phyloP scores from a whole-genome alignment of 257 asterid genomes.

The Nicotiana knightiana region DNA sequence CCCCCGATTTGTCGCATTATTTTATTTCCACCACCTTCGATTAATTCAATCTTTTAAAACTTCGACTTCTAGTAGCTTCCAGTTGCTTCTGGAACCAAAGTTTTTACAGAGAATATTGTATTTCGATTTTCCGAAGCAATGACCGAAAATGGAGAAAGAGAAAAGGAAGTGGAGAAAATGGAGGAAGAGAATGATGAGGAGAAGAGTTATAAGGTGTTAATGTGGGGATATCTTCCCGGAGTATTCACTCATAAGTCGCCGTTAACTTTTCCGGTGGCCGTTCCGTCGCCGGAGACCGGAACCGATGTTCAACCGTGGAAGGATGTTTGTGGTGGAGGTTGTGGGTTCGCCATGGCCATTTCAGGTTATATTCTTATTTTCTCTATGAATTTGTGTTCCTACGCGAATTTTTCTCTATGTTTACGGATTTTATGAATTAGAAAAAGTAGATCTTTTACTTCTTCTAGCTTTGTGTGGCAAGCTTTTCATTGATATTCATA shows the following conservation, averaged over 20 bases:
- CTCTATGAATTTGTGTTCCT: neutral
- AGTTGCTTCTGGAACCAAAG: conserved; percentile 10
- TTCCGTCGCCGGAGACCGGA: conserved; percentile 34
- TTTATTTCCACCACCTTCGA: neutral
- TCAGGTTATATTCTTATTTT: conserved; percentile 32
- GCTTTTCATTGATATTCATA: neutral
- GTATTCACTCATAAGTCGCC: conserved; percentile 35
- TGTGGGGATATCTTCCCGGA: conserved; percentile 83
- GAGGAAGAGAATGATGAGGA: conserved; percentile 1
- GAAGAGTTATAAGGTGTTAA: conserved; percentile 43
- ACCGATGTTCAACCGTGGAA: conserved; percentile 49
- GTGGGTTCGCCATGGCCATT: conserved; percentile 73
- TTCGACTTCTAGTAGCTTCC: conserved; percentile 13
- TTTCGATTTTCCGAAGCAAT: conserved; percentile 10
- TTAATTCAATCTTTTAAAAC: neutral
- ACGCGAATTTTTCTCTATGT: neutral
- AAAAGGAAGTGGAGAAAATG: conserved; percentile 7
- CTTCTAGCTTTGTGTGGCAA: neutral
- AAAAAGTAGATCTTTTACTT: neutral
- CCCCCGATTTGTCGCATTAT: conserved; percentile 1
- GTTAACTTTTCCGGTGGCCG: conserved; percentile 39
- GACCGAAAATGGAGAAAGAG: conserved; percentile 27
- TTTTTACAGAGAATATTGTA: neutral
- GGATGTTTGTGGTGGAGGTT: conserved; percentile 74
- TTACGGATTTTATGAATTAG: neutral